phyloP scores from a whole-genome alignment of 768 basidiomycete genomes.

The Lyophyllum semitale region DNA sequence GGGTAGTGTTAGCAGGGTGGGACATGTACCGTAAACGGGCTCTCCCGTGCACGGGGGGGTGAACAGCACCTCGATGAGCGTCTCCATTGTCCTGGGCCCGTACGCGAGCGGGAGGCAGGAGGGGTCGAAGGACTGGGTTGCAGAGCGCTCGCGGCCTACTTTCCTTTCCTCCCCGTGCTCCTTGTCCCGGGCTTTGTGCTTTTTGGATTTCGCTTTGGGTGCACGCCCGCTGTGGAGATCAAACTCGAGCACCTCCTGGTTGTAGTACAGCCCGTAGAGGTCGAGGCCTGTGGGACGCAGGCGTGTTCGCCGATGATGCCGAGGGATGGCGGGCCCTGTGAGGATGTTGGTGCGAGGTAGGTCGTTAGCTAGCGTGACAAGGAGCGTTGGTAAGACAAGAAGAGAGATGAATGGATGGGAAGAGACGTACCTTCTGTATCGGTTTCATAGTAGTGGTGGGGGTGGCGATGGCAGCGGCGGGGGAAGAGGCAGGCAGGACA shows the following conservation, averaged over 20 bases:
- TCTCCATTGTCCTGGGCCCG: conserved; percentile 67
- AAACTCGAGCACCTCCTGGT: conserved; percentile 37
- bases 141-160: conserved; percentile 1
- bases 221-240: conserved; percentile 32
- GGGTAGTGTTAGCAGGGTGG: too few relatives aligned
- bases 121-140: conserved; percentile 33
- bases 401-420: too few relatives aligned
- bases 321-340: conserved; percentile 10
- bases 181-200: conserved; percentile 10
- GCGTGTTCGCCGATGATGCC: conserved; percentile 37
- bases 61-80: conserved; percentile 77
- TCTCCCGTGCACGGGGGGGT: conserved; percentile 53
- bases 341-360: conserved; percentile 65
- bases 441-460: too few relatives aligned
- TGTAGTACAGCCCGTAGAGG: conserved; percentile 40
- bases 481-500: too few relatives aligned
- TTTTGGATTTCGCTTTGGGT: neutral
- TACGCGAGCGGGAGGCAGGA: conserved; percentile 51
- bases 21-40: conserved; percentile 44
- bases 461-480: too few relatives aligned
- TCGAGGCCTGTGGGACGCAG: conserved; percentile 54
- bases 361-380: too few relatives aligned
- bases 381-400: too few relatives aligned
- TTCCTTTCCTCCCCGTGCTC: too few relatives aligned
- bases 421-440: too few relatives aligned